Evolutionary conservation across 169 alveolate genomes (phyloP).

Genomic region (Eimeria praecox): DNA sequence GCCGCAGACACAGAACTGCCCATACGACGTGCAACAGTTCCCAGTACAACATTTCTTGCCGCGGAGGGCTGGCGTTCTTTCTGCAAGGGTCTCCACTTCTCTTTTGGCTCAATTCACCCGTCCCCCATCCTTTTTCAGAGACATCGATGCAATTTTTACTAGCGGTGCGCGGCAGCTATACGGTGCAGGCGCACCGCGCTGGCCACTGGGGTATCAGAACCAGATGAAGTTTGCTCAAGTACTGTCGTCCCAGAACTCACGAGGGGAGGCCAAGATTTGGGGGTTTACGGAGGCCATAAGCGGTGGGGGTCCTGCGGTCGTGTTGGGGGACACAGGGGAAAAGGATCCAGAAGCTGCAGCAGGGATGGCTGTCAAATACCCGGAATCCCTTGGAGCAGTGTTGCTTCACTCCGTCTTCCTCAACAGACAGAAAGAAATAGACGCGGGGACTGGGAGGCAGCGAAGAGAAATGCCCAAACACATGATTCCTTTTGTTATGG

Average conservation of each 20-base stretch:
- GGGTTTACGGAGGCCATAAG: slow-evolving; percentile 65
- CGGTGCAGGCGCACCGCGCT: slow-evolving; percentile 51
- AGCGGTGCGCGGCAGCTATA: slow-evolving; percentile 70
- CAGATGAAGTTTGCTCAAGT: slow-evolving; percentile 21
- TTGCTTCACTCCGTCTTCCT: slow-evolving; percentile 65
- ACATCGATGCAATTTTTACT: slow-evolving; percentile 26
- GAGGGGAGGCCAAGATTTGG: slow-evolving; percentile 71
- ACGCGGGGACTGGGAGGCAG: not conserved
- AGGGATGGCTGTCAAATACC: slow-evolving; percentile 57
- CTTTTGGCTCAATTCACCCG: slow-evolving; percentile 37
- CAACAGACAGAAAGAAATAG: slow-evolving; percentile 23
- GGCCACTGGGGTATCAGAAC: slow-evolving; percentile 67
- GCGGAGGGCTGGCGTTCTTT: slow-evolving; percentile 49
- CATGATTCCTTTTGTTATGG: not conserved
- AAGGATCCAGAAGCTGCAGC: slow-evolving; percentile 76
- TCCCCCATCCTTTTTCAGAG: slow-evolving; percentile 62
- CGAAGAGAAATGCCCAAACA: not conserved
- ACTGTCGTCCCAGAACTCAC: slow-evolving; percentile 67
- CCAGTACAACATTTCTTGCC: slow-evolving; percentile 48
- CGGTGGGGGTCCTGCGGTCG: slow-evolving; percentile 49
- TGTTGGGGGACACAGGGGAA: slow-evolving; percentile 78
- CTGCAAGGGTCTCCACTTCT: slow-evolving; percentile 76
- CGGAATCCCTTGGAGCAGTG: slow-evolving; percentile 40
- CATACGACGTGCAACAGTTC: not conserved
- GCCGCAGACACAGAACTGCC: slow-evolving; percentile 25